Conservation (phyloP, 1,284 basidiomycete genomes). For the Caloboletus firmus region DNA sequence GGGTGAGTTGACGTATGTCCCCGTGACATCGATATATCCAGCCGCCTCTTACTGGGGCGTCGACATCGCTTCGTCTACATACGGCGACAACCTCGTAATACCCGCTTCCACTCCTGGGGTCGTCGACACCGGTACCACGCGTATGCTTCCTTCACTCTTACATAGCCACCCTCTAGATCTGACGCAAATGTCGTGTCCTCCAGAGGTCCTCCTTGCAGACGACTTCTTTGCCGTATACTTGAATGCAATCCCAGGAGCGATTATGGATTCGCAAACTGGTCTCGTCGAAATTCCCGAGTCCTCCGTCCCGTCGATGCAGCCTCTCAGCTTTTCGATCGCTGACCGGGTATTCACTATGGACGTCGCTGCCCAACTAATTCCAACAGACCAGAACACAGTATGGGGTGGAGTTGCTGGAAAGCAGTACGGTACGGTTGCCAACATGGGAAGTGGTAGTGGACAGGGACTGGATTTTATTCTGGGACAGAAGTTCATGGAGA, state of each 20-base stretch:
- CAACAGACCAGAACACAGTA: slow-evolving; percentile 16
- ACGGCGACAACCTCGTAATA: slow-evolving; percentile 18
- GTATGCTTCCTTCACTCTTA: slow-evolving; percentile 7
- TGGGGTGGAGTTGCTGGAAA: slow-evolving; percentile 16
- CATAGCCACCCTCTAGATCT: background rate
- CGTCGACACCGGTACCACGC: slow-evolving; percentile 21
- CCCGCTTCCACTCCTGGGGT: slow-evolving; percentile 20
- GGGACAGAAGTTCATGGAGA: slow-evolving; percentile 33
- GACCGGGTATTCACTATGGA: slow-evolving; percentile 18
- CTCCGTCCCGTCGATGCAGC: slow-evolving; percentile 20
- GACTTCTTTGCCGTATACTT: slow-evolving; percentile 24
- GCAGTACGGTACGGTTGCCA: slow-evolving; percentile 21
- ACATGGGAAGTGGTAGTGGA: slow-evolving; percentile 10
- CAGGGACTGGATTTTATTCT: slow-evolving; percentile 27
- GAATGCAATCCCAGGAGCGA: slow-evolving; percentile 21
- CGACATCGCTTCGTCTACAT: slow-evolving; percentile 21
- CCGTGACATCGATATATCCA: slow-evolving; percentile 25
- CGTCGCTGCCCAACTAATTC: slow-evolving; percentile 28
- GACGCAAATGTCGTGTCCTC: background rate
- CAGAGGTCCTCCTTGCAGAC: slow-evolving; percentile 24
- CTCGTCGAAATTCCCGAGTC: slow-evolving; percentile 22
- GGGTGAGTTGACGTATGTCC: slow-evolving; percentile 20
- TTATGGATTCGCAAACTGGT: slow-evolving; percentile 5
- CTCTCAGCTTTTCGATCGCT: slow-evolving; percentile 23
- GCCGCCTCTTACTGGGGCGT: slow-evolving; percentile 27